Conservation (phyloP, 495 filamentous ascomycete genomes). For the Trichoderma virens region DNA sequence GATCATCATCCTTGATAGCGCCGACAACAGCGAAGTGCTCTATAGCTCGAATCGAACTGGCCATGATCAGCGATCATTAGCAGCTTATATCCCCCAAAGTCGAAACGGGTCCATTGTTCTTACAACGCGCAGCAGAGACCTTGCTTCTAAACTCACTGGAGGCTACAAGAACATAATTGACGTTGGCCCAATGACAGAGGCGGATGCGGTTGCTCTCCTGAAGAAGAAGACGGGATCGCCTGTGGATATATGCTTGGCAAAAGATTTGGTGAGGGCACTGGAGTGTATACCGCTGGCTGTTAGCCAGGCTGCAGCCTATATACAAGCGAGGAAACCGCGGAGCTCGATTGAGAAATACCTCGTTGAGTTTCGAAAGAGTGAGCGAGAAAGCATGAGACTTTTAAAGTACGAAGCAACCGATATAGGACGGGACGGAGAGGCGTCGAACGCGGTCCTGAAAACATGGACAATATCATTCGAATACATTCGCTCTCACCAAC, state of each 20-base stretch:
- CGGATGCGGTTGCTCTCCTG: slow-evolving; percentile 20
- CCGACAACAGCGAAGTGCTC: slow-evolving; percentile 38
- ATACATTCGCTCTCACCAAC: slow-evolving; percentile 28
- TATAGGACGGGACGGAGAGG: slow-evolving; percentile 23
- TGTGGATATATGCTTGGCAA: slow-evolving; percentile 1
- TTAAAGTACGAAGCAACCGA: slow-evolving; percentile 20
- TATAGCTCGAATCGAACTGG: slow-evolving; percentile 11
- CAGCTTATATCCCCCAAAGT: slow-evolving; percentile 29
- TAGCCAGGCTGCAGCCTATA: slow-evolving; percentile 43
- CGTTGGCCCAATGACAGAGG: slow-evolving; percentile 27
- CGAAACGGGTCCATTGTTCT: slow-evolving; percentile 29
- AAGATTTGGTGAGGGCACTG: slow-evolving; percentile 30
- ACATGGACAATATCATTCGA: slow-evolving; percentile 36
- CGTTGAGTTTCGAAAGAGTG: slow-evolving; percentile 20
- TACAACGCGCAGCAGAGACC: slow-evolving; percentile 31
- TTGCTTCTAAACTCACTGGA: slow-evolving; percentile 20
- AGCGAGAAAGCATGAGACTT: slow-evolving; percentile 19
- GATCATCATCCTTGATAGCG: slow-evolving; percentile 47
- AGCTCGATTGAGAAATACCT: slow-evolving; percentile 27
- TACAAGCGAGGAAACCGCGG: slow-evolving; percentile 27
- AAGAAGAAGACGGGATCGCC: slow-evolving; percentile 6
- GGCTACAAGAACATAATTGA: slow-evolving; percentile 12
- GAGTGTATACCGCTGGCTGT: slow-evolving; percentile 40
- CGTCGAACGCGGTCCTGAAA: slow-evolving; percentile 25
- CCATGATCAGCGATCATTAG: slow-evolving; percentile 14